Percentiles rank a stretch among this genome's conserved stretches.
These are phyloP conservation scores for Amauroascus niger DNA, from an alignment of 2,329 filamentous ascomycete genomes.

Conservation along the genomic window DNA sequence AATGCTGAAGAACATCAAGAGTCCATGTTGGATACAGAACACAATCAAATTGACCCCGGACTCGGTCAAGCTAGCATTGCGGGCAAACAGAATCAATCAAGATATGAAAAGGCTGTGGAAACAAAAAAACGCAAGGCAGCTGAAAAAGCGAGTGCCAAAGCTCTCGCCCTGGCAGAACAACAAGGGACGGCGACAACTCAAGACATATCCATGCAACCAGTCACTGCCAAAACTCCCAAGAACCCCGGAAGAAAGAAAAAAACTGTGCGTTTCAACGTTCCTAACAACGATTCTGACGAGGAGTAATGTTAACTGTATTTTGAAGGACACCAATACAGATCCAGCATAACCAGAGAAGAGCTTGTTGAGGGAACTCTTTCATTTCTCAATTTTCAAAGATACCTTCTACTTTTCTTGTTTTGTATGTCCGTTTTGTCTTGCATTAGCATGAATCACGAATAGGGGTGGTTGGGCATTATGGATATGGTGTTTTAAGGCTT, in stretches of 20 bases:
- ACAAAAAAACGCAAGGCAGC: conserved; percentile 4
- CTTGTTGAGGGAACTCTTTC: neutral
- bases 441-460: no score
- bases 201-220: neutral
- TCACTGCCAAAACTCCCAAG: neutral
- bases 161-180: neutral
- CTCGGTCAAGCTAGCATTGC: neutral
- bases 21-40: neutral
- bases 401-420: no score
- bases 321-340: neutral
- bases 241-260: conserved; percentile 6
- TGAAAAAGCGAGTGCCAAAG: neutral
- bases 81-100: neutral
- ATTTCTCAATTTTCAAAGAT: neutral
- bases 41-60: neutral
- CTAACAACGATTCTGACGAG: neutral
- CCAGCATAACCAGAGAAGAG: neutral
- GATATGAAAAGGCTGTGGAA: neutral
- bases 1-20: neutral
- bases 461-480: no score
- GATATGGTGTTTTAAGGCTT: no score
- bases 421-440: no score
- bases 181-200: neutral
- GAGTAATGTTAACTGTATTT: neutral
- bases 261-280: conserved; percentile 13